Evolutionary conservation across 305 asterid genomes (phyloP).

Genomic region (Solanum chacoense): DNA sequence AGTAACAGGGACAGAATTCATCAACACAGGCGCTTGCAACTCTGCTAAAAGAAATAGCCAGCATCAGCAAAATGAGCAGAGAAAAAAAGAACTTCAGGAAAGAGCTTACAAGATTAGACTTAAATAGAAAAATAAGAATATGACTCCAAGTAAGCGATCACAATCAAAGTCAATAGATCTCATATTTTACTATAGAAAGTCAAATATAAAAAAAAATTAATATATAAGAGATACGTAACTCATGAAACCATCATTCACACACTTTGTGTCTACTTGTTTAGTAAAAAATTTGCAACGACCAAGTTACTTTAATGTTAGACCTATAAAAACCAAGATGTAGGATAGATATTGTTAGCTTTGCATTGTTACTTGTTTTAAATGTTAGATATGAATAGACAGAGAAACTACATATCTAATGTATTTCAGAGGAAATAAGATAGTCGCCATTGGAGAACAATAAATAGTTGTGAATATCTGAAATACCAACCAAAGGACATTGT

Average conservation of each 20-base stretch:
- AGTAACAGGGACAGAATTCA: slow-evolving; percentile 7
- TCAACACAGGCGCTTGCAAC: slow-evolving; percentile 13
- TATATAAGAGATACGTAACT: not conserved
- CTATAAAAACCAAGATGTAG: not conserved
- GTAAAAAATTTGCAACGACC: not conserved
- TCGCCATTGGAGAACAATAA: not conserved
- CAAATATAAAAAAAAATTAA: not conserved
- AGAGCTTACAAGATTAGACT: not conserved
- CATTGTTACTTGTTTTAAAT: not conserved
- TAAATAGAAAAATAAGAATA: not conserved
- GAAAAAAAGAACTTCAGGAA: not conserved
- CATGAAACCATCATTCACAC: not conserved
- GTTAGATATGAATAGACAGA: not conserved
- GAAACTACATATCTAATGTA: not conserved
- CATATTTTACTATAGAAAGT: not conserved
- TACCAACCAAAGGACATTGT: not conserved
- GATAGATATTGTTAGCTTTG: not conserved
- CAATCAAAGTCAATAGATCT: not conserved
- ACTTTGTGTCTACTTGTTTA: not conserved
- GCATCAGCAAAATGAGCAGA: not conserved
- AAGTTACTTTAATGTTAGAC: not conserved
- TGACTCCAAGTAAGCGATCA: not conserved
- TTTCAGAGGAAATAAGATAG: too few relatives aligned
- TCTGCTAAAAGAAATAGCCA: slow-evolving; percentile 21
- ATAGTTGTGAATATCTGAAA: not conserved